Evolutionary conservation across 345 rosid genomes (phyloP).

Genomic region (Heritiera littoralis): DNA sequence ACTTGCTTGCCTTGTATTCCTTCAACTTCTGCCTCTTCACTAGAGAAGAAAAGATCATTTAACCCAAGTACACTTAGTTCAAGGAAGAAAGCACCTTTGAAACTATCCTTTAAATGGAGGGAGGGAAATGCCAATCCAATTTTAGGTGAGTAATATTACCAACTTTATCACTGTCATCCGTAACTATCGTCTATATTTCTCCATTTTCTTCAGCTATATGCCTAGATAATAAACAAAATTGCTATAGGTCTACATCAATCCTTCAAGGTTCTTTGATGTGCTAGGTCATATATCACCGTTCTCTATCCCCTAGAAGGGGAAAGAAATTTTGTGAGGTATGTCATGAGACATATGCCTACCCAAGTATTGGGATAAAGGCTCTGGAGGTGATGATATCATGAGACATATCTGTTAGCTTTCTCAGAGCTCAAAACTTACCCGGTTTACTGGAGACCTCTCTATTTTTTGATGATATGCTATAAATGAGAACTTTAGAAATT

Average conservation of each 20-base stretch:
- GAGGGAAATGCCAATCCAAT: conserved; percentile 47
- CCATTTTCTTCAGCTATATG: neutral
- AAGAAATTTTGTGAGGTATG: too few species aligned
- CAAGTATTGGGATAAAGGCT: too few species aligned
- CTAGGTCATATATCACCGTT: too few species aligned
- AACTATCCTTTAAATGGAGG: conserved; percentile 54
- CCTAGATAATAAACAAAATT: neutral
- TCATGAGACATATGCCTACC: too few species aligned
- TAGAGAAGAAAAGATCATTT: conserved; percentile 46
- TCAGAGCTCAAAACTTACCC: too few species aligned
- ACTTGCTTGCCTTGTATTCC: conserved; percentile 57
- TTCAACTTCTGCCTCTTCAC: conserved; percentile 33
- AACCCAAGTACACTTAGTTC: conserved; percentile 39
- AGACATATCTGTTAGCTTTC: too few species aligned
- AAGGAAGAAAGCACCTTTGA: conserved; percentile 44
- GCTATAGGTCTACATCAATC: neutral
- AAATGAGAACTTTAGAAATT: neutral
- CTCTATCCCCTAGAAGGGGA: too few species aligned
- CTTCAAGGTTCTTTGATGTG: too few species aligned
- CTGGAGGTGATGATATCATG: too few species aligned
- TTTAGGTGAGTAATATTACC: conserved; percentile 36
- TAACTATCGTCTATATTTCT: neutral
- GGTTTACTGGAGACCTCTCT: too few species aligned
- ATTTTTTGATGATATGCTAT: too few species aligned
- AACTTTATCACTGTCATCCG: neutral